Conservation (phyloP, 441 rosid species). For the Corymbia calophylla region DNA sequence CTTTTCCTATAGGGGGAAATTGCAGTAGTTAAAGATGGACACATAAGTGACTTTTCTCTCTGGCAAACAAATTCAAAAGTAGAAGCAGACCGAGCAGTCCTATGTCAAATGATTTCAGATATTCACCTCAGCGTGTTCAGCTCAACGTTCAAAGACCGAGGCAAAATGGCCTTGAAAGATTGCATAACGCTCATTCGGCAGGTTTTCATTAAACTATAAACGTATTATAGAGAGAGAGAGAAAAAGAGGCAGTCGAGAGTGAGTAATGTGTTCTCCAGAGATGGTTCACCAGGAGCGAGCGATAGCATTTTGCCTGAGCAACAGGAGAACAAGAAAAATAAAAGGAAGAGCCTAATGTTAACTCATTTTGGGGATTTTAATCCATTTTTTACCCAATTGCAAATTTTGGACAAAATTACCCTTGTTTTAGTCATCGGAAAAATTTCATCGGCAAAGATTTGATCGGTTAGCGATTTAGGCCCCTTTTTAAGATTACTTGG, state of each 20-base stretch:
- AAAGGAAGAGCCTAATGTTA: neutral
- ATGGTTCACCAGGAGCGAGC: neutral
- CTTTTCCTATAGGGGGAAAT: neutral
- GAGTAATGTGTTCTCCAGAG: neutral
- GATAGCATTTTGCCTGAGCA: neutral
- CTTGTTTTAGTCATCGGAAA: neutral
- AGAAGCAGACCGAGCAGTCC: neutral
- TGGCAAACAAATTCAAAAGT: neutral
- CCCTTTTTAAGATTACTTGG: neutral
- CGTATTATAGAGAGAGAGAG: neutral
- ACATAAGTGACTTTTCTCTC: neutral
- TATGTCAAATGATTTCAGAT: neutral
- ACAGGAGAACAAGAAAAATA: neutral
- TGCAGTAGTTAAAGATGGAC: neutral
- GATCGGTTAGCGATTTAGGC: rapidly evolving
- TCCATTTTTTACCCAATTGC: neutral
- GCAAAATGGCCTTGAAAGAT: neutral
- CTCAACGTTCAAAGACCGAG: neutral
- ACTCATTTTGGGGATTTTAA: neutral
- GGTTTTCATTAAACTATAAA: neutral
- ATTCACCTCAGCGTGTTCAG: neutral
- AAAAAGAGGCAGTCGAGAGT: neutral
- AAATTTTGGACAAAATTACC: neutral
- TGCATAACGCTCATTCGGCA: neutral
- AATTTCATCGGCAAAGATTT: neutral